Conservation (phyloP, 2,329 filamentous ascomycete genomes). For the Aschersonia sp. region DNA sequence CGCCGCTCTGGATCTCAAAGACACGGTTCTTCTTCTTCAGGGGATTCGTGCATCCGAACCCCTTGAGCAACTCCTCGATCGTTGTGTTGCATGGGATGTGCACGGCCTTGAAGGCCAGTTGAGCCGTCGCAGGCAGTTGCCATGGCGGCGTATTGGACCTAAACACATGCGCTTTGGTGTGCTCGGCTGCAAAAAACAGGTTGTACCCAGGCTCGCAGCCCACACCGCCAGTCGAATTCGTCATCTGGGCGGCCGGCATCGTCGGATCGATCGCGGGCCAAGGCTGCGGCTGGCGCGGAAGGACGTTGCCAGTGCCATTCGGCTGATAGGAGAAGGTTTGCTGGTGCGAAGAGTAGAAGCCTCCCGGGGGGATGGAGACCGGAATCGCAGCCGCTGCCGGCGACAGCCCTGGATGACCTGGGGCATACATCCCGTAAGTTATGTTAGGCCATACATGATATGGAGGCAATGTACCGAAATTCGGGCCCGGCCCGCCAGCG, state of each 20-base stretch:
- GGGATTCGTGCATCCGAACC: conserved; percentile 41
- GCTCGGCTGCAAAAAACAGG: conserved; percentile 43
- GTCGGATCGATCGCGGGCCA: conserved; percentile 26
- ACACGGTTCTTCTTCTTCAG: conserved; percentile 38
- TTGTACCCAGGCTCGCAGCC: conserved; percentile 49
- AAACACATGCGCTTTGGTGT: conserved; percentile 47
- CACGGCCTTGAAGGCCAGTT: conserved; percentile 31
- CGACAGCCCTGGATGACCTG: conserved; percentile 6
- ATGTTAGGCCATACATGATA: conserved; percentile 9
- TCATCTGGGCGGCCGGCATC: conserved; percentile 38
- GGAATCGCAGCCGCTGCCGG: background rate
- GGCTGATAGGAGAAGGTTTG: conserved; percentile 19
- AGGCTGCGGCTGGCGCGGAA: conserved; percentile 24
- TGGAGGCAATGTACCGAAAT: conserved; percentile 12
- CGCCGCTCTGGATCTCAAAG: conserved; percentile 39
- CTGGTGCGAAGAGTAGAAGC: conserved; percentile 12
- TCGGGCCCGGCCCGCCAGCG: conserved; percentile 20
- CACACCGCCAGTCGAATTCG: conserved; percentile 40
- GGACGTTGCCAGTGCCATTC: conserved; percentile 19
- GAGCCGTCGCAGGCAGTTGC: conserved; percentile 27
- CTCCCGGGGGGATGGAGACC: conserved; percentile 4
- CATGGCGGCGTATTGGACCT: conserved; percentile 36
- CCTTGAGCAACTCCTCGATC: conserved; percentile 40
- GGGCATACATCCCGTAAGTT: conserved; percentile 12
- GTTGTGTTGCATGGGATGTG: conserved; percentile 38